phyloP scores from a whole-genome alignment of 2,329 filamentous ascomycete genomes.

The Didymella segeticola region DNA sequence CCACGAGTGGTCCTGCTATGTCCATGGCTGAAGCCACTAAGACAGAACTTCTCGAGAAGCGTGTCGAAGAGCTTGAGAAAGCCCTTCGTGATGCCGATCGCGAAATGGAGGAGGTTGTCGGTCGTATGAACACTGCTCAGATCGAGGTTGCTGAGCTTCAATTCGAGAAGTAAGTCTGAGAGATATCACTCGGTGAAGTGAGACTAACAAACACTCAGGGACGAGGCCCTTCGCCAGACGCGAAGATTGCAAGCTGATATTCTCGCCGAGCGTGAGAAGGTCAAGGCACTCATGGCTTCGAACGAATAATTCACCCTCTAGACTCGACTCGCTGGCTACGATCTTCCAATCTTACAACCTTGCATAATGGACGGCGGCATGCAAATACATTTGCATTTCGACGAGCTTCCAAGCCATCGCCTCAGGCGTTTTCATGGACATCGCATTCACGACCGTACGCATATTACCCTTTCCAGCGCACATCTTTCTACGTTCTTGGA shows the following conservation, averaged over 20 bases:
- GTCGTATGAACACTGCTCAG: slow-evolving; percentile 81
- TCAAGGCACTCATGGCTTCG: slow-evolving; percentile 57
- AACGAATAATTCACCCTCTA: slow-evolving; percentile 25
- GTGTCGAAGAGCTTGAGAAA: slow-evolving; percentile 84
- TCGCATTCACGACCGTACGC: slow-evolving; percentile 30
- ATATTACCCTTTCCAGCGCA: slow-evolving; percentile 23
- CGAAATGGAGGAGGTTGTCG: slow-evolving; percentile 85
- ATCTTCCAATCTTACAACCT: slow-evolving; percentile 19
- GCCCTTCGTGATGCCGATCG: slow-evolving; percentile 76
- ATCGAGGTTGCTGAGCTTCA: slow-evolving; percentile 83
- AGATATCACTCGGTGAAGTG: background rate
- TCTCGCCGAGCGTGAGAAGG: slow-evolving; percentile 66
- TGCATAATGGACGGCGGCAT: slow-evolving; percentile 18
- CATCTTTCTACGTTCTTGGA: slow-evolving; percentile 21
- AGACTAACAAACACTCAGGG: slow-evolving; percentile 52
- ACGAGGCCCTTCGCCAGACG: slow-evolving; percentile 76
- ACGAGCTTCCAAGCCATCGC: background rate
- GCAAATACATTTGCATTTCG: slow-evolving; percentile 1
- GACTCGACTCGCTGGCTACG: slow-evolving; percentile 24
- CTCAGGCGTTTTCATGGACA: slow-evolving; percentile 15
- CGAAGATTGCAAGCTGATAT: slow-evolving; percentile 72
- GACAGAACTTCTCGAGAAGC: slow-evolving; percentile 76
- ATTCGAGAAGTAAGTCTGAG: slow-evolving; percentile 61
- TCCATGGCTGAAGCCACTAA: slow-evolving; percentile 72
- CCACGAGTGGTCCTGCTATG: slow-evolving; percentile 66